phyloP scores from a whole-genome alignment of 768 basidiomycete genomes.

The Dacryopinax primogenitus region DNA sequence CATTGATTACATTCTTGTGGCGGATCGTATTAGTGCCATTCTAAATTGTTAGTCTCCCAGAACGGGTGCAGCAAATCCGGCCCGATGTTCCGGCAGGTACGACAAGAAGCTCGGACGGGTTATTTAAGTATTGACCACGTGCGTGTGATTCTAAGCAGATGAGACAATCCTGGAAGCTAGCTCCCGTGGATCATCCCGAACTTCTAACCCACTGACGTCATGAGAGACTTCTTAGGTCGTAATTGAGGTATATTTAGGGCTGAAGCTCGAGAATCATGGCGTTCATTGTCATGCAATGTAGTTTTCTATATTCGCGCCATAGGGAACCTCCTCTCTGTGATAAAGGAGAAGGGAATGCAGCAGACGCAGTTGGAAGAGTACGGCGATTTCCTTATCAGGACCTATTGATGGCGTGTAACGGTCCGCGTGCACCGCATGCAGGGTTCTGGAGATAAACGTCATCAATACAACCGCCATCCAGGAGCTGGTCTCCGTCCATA shows the following conservation, averaged over 20 bases:
- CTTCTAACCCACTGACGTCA: constrained; percentile 3
- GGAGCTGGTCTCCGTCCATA: not conserved
- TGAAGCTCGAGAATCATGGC: no score
- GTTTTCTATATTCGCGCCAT: not conserved
- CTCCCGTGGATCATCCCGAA: not conserved
- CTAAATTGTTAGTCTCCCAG: no score
- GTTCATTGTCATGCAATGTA: no score
- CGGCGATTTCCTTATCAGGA: not conserved
- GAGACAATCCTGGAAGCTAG: not conserved
- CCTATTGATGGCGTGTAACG: not conserved
- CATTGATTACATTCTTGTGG: no score
- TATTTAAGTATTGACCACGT: constrained; percentile 3
- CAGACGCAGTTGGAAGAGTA: no score
- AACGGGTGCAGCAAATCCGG: not conserved
- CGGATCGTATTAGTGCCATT: no score
- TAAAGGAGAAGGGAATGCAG: no score
- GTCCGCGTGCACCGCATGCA: not conserved
- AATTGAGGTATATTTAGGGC: no score
- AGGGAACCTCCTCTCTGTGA: not conserved
- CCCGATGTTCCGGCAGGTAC: not conserved
- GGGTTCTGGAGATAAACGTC: not conserved
- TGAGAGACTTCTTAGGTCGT: not conserved
- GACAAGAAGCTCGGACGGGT: not conserved
- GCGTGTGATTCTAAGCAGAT: not conserved
- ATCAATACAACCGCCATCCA: not conserved